Percentiles rank a stretch among this genome's conserved stretches.
These are phyloP conservation scores for Talaromyces proteolyticus DNA, from an alignment of 495 filamentous ascomycete species.

Conservation along the genomic window DNA sequence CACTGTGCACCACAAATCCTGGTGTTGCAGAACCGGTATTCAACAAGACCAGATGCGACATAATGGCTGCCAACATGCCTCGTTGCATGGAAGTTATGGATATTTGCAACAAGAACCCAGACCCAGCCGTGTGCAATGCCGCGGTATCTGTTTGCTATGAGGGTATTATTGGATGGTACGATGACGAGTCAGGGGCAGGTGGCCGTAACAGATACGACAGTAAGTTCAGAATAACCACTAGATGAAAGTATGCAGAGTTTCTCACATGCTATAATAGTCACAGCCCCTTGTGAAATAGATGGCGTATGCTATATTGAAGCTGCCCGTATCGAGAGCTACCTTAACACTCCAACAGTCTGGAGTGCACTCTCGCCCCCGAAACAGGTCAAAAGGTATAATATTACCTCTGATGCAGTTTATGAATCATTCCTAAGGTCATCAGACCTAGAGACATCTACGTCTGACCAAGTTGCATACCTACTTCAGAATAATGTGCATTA, in stretches of 20 bases:
- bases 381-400: constrained; percentile 19
- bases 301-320: constrained; percentile 31
- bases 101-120: constrained; percentile 22
- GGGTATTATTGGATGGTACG: constrained; percentile 25
- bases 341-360: constrained; percentile 29
- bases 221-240: constrained; percentile 11
- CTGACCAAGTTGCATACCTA: constrained; percentile 23
- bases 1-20: constrained; percentile 37
- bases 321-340: constrained; percentile 20
- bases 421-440: constrained; percentile 22
- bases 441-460: constrained; percentile 16
- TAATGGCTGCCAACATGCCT: constrained; percentile 33
- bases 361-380: constrained; percentile 21
- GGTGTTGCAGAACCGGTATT: constrained; percentile 30
- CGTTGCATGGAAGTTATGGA: constrained; percentile 31
- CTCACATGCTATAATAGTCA: constrained; percentile 18
- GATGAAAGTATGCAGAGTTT: neutral
- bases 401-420: constrained; percentile 13
- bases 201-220: constrained; percentile 37
- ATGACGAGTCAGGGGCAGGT: constrained; percentile 24
- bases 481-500: constrained; percentile 28
- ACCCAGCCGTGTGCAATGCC: constrained; percentile 21
- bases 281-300: constrained; percentile 24
- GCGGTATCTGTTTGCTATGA: constrained; percentile 21
- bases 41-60: constrained; percentile 36